These are phyloP conservation scores for Stachybotrys chlorohalonatus DNA, from an alignment of 2,329 filamentous ascomycete genomes.

Conservation along the genomic window DNA sequence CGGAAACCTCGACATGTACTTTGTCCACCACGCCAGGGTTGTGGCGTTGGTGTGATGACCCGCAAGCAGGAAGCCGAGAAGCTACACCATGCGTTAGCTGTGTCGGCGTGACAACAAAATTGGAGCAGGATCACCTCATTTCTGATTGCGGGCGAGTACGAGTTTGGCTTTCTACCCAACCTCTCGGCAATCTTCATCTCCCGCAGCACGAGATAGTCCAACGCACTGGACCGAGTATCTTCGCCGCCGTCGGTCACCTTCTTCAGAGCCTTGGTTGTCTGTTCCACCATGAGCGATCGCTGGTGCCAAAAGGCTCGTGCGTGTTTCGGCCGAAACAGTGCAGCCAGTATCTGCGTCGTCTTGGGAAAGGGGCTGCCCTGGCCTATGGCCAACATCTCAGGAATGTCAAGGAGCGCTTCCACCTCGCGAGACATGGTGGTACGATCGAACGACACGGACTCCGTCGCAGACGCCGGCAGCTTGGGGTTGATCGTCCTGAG, in stretches of 20 bases:
- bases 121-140: constrained; percentile 18
- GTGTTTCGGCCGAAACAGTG: constrained; percentile 13
- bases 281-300: constrained; percentile 9
- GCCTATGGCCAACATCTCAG: constrained; percentile 14
- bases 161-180: constrained; percentile 17
- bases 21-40: constrained; percentile 18
- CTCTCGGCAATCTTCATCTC: constrained; percentile 21
- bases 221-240: constrained; percentile 10
- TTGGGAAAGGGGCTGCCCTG: constrained; percentile 12
- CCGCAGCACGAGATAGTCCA: constrained; percentile 24
- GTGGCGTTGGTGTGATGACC: constrained; percentile 20
- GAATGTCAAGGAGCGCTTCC: constrained; percentile 11
- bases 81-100: constrained; percentile 2
- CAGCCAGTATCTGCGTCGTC: constrained; percentile 9
- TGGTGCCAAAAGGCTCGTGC: constrained; percentile 15
- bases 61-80: constrained; percentile 18
- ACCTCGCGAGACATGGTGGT: constrained; percentile 9
- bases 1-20: constrained; percentile 14
- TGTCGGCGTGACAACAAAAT: not conserved
- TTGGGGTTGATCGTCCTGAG: constrained; percentile 1
- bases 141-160: constrained; percentile 20
- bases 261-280: constrained; percentile 11
- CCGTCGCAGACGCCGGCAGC: not conserved
- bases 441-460: constrained; percentile 7
- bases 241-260: constrained; percentile 6